A percentile compares a stretch with the other conserved stretches of the same genome.
Conservation (phyloP, 177 flowering plant species). For the Tripterygium wilfordii region DNA sequence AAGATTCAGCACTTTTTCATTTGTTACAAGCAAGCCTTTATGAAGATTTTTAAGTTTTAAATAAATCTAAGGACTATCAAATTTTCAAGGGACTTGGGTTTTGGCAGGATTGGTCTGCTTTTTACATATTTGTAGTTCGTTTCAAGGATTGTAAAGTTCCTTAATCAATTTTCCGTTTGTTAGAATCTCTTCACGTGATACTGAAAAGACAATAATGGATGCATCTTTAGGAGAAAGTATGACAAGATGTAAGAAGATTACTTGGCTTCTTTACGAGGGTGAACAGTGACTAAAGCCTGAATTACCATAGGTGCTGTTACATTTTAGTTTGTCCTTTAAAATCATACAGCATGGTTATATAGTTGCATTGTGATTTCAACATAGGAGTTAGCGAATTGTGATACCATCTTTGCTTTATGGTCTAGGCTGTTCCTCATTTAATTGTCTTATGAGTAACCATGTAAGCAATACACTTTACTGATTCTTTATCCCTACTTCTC, state of each 20-base stretch:
- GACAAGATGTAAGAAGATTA: constrained; percentile 98
- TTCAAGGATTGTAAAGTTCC: background rate
- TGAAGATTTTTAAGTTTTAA: too few relatives aligned
- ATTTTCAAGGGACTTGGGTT: too few relatives aligned
- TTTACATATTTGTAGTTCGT: too few relatives aligned
- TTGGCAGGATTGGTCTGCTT: too few relatives aligned
- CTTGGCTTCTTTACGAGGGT: constrained; percentile 96
- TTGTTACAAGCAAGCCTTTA: too few relatives aligned
- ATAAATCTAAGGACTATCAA: too few relatives aligned
- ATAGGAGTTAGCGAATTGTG: background rate
- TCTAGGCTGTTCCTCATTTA: too few relatives aligned
- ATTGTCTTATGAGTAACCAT: background rate
- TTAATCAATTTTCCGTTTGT: constrained; percentile 11
- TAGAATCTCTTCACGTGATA: constrained; percentile 92
- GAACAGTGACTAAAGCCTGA: constrained; percentile 96
- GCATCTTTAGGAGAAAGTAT: constrained; percentile 98
- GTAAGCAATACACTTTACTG: background rate
- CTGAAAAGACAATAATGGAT: constrained; percentile 98
- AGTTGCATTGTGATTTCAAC: background rate
- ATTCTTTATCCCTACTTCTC: background rate
- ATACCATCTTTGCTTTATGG: background rate
- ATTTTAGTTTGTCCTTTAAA: background rate
- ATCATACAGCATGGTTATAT: background rate
- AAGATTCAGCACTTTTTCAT: too few relatives aligned
- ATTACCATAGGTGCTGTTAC: constrained; percentile 45